Percentiles rank a stretch among this genome's conserved stretches.
Evolutionary conservation across 805 yeast genomes (phyloP).

Genomic region (Zygosaccharomyces pseudorouxii): DNA sequence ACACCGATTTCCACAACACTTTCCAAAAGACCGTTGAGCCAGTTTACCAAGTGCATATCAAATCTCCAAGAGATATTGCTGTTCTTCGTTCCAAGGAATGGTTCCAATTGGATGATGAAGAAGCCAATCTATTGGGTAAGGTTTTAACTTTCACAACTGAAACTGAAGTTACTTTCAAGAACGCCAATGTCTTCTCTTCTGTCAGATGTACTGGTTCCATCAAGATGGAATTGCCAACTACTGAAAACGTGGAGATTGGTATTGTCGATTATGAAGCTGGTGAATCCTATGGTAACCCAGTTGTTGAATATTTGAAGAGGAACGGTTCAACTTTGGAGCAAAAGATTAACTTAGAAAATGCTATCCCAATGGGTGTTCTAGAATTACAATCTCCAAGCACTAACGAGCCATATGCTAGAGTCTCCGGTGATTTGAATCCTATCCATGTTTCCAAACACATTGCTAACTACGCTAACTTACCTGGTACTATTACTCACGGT

Average conservation of each 20-base stretch:
- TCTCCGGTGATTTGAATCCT: slow-evolving; percentile 97
- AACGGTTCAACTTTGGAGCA: slow-evolving; percentile 92
- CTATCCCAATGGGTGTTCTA: slow-evolving; percentile 71
- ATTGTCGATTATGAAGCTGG: slow-evolving; percentile 84
- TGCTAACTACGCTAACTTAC: slow-evolving; percentile 86
- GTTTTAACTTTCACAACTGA: slow-evolving; percentile 84
- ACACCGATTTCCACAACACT: slow-evolving; percentile 83
- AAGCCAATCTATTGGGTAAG: slow-evolving; percentile 67
- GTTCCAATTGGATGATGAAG: slow-evolving; percentile 78
- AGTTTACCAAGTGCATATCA: slow-evolving; percentile 73
- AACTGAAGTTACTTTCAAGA: slow-evolving; percentile 77
- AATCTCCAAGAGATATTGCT: slow-evolving; percentile 83
- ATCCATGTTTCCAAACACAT: slow-evolving; percentile 95
- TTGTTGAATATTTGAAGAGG: slow-evolving; percentile 85
- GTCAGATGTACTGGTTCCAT: slow-evolving; percentile 84
- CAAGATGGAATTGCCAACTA: slow-evolving; percentile 83
- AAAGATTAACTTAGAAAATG: slow-evolving; percentile 83
- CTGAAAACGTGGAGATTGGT: slow-evolving; percentile 81
- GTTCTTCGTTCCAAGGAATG: slow-evolving; percentile 94
- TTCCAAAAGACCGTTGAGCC: slow-evolving; percentile 84
- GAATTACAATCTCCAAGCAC: slow-evolving; percentile 82
- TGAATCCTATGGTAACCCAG: slow-evolving; percentile 95
- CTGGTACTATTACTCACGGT: slow-evolving; percentile 98
- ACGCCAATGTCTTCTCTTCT: slow-evolving; percentile 67
- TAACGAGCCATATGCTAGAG: slow-evolving; percentile 93